Evolutionary conservation across 306 rosid genomes (phyloP), one percentile per base, ranked within the genome.

Genomic region (Cucumis melo): DNA sequence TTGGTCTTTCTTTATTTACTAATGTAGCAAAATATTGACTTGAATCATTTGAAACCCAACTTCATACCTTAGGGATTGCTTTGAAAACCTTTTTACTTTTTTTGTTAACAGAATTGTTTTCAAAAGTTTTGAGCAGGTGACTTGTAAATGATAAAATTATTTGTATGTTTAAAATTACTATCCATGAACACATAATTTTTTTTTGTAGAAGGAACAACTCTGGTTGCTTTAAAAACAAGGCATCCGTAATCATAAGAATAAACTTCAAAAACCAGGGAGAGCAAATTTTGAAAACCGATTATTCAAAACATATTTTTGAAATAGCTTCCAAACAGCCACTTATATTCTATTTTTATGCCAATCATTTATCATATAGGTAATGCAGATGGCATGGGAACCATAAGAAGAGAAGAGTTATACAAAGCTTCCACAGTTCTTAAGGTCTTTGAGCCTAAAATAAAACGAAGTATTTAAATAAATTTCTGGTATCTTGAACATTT

Each of bases 391-490:
- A 87, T 84, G 82, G 97, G 98, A 80, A 78, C 77, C 67, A 74
- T 85, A 46, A 89, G 98, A 82, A 89, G 88, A 86, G 82, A 38
- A 38, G 41, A 38, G 80, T 87, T 94, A 51, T 87, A 75, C 87
- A 89, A 80, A 74, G 97, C 98, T 75, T 91, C 92, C 87, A 86
- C 85, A 74, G 74, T 85, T 62, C 98, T 90, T 79, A 89, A 90
- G 97, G 98, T 91, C n/a, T 38, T 42, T 42, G 13, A 9, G 51
- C 53, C 60, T 60, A 5, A 21, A 74, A 55, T 36, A 23, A 7
- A 10, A 1, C 2, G 6, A 48, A 9, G 15, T 19, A 10, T 38
- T 65, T 36, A 19, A 48, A 64, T 64, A 36, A 64, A 9, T 65
- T 34, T 65, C 16, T 38, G 16, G 27, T 24, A 36, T 32, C 68